Base-by-base conservation (phyloP, 371 early-diverging fungal species). In the Lichtheimia hyalospora region DNA sequence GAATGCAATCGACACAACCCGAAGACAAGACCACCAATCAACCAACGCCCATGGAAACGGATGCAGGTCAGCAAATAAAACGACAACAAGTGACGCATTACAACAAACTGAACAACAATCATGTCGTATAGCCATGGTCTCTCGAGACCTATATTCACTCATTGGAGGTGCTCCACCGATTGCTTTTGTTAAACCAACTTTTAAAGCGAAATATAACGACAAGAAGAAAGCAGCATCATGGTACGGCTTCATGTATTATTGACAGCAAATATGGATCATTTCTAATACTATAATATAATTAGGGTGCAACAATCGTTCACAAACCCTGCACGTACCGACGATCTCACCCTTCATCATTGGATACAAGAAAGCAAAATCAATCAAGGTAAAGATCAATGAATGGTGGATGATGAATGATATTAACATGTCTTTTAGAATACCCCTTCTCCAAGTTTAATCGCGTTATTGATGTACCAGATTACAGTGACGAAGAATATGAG, bases 301-400 rank as follows among this genome's bases (percentile, higher is more conserved):
- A 90, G 95, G 94, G 75, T 75, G 10, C 83, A 81, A 71, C 82
- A 81, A n/a, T 70, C 85, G 1, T 94, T 95, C 67, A 80, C 77
- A 8, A 92, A 92, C 69, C 89, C 91, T 34, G 93, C 90, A 5
- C 83, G 94, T 65, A 75, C 63, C 7, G 95, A 93, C 67, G 84
- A 83, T 28, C 62, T 94, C 49, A 71, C 70, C 5, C 66, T 95
- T 34, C 73, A 84, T 25, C 93, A 93, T 59, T 95, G 95, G 94
- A 72, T 84, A 58, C 84, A 81, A 23, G 67, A 57, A 3, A 68
- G 68, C 28, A 58, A 58, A 25, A 57, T 67, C 42, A 62, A 66
- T 43, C 46, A 63, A 61, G 71, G 73, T 65, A 57, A 25, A 2
- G 52, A 25, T n/a, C 14, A 60, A 43, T 13, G 0, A 21, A 42